Evolutionary conservation across 352 stramenopile species (phyloP).

Genomic region (Phytopythium litorale): DNA sequence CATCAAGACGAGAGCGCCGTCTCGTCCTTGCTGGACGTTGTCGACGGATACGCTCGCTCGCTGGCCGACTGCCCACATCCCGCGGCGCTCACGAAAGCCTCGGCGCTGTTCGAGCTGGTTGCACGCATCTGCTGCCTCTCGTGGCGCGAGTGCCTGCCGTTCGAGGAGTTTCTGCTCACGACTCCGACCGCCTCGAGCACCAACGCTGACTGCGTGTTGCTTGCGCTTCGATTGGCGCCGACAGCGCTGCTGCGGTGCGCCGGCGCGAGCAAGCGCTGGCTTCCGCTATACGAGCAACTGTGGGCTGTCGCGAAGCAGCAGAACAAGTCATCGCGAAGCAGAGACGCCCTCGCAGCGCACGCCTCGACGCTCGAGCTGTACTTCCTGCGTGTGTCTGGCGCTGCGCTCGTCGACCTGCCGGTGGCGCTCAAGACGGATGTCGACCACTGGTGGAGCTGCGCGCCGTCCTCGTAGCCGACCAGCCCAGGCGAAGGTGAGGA

Average conservation of each 20-base stretch:
- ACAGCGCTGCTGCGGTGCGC: slow-evolving; percentile 20
- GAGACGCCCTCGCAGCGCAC: background rate
- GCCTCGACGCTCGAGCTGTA: background rate
- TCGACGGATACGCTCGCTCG: slow-evolving; percentile 23
- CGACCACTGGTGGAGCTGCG: background rate
- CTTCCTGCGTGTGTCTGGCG: background rate
- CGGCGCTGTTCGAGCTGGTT: slow-evolving; percentile 19
- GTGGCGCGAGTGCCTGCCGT: slow-evolving; percentile 15
- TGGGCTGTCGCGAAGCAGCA: slow-evolving; percentile 3
- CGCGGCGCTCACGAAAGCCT: slow-evolving; percentile 15
- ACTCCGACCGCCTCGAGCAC: background rate
- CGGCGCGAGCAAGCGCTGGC: slow-evolving; percentile 12
- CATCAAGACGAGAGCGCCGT: slow-evolving; percentile 17
- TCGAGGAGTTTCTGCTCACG: slow-evolving; percentile 20
- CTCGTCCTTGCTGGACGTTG: slow-evolving; percentile 26
- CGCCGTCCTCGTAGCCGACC: background rate
- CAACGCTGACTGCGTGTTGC: background rate
- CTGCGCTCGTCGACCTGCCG: background rate
- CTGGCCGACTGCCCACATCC: slow-evolving; percentile 3
- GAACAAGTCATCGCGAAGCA: background rate
- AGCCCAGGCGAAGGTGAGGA: background rate
- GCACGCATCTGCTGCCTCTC: slow-evolving; percentile 15
- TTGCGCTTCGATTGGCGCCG: slow-evolving; percentile 13
- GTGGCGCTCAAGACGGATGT: background rate
- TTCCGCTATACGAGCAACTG: slow-evolving; percentile 19